phyloP scores from a whole-genome alignment of 1,139 yeast species.

The Suhomyces wounanorum region DNA sequence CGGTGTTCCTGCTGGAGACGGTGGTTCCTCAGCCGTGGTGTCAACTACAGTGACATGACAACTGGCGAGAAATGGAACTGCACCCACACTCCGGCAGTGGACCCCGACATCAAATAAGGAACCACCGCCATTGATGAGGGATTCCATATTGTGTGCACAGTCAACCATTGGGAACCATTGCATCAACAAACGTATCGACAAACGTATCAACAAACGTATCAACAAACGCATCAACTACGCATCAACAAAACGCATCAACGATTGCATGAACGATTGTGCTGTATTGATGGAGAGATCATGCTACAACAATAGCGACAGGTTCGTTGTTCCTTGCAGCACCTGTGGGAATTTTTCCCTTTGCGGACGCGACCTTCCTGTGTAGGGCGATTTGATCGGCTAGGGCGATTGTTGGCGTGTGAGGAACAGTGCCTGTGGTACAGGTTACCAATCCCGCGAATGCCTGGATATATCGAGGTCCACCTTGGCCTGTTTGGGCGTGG shows the following conservation, averaged over 20 bases:
- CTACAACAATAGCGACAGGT: not conserved
- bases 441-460: not conserved
- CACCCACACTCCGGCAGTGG: not conserved
- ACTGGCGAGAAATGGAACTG: not conserved
- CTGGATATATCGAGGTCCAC: not conserved
- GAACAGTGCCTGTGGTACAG: not conserved
- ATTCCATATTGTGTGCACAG: not conserved
- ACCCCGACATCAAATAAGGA: not conserved
- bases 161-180: not conserved
- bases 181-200: not conserved
- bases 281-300: not conserved
- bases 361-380: constrained; percentile 8
- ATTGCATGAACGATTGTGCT: not conserved
- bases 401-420: not conserved
- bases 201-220: not conserved
- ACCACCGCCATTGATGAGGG: not conserved
- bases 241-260: not conserved
- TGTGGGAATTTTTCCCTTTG: constrained; percentile 6
- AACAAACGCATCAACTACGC: no score
- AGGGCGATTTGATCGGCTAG: constrained; percentile 1
- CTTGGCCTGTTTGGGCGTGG: not conserved
- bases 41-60: not conserved
- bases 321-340: constrained; percentile 5
- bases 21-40: not conserved
- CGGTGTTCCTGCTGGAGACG: not conserved